A percentile compares a stretch with the other conserved stretches of the same genome.
These are phyloP conservation scores for Exophiala mesophila DNA, from an alignment of 2,329 filamentous ascomycete genomes.

Conservation along the genomic window DNA sequence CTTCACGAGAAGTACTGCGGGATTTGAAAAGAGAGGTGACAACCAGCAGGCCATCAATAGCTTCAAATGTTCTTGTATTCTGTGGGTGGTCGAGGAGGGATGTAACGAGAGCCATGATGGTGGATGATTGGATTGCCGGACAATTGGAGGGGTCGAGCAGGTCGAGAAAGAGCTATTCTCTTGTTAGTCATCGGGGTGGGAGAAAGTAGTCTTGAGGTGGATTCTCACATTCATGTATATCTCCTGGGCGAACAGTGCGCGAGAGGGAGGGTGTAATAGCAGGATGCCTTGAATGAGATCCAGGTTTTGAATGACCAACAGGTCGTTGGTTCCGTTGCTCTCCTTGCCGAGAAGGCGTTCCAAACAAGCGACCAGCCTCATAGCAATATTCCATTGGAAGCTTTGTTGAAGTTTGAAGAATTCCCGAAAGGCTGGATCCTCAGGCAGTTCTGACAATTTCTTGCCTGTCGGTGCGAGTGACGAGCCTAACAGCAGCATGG, in stretches of 20 bases:
- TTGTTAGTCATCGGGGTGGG: not conserved
- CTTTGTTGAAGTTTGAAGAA: conserved; percentile 96
- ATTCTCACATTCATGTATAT: conserved; percentile 81
- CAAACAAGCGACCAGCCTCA: conserved; percentile 77
- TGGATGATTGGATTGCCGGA: conserved; percentile 83
- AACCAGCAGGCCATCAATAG: conserved; percentile 83
- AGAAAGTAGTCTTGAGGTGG: not conserved
- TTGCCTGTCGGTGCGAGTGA: conserved; percentile 49
- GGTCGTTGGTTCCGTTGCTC: conserved; percentile 75
- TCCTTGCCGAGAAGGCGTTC: conserved; percentile 81
- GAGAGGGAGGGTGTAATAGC: conserved; percentile 83
- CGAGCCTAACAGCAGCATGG: conserved; percentile 36
- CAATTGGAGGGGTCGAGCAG: conserved; percentile 90
- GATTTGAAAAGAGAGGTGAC: conserved; percentile 92
- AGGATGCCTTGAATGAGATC: conserved; percentile 85
- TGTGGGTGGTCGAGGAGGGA: conserved; percentile 78
- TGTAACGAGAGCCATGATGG: conserved; percentile 83
- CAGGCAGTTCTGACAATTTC: conserved; percentile 63
- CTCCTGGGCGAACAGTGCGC: conserved; percentile 79
- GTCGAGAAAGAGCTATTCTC: conserved; percentile 70
- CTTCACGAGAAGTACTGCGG: conserved; percentile 74
- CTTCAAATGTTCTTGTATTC: conserved; percentile 89
- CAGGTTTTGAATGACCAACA: conserved; percentile 80
- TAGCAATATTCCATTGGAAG: conserved; percentile 95
- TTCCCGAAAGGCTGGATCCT: conserved; percentile 85